Evolutionary conservation across 352 stramenopile species (phyloP).

Genomic region (Phytophthora constricta): DNA sequence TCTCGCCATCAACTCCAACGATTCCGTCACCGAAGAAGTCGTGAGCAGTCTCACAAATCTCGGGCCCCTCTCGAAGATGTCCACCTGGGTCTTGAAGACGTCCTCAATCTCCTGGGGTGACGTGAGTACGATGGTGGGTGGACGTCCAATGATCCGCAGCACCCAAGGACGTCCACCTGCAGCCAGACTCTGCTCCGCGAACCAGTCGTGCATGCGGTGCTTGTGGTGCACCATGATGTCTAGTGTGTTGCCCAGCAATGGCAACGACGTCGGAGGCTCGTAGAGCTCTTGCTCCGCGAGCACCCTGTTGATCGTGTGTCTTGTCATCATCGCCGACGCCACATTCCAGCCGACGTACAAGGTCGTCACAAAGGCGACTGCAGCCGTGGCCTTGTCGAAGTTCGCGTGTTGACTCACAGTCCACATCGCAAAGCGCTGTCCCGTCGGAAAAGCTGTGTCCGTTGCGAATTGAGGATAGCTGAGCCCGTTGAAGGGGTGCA

Average conservation of each 20-base stretch:
- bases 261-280: slow-evolving; percentile 28
- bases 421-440: slow-evolving; percentile 10
- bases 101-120: slow-evolving; percentile 30
- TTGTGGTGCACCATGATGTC: slow-evolving; percentile 36
- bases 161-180: slow-evolving; percentile 45
- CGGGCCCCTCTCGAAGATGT: slow-evolving; percentile 52
- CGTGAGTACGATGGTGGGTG: slow-evolving; percentile 30
- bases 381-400: slow-evolving; percentile 12
- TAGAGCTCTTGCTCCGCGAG: slow-evolving; percentile 23
- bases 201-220: slow-evolving; percentile 60
- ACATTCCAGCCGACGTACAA: slow-evolving; percentile 23
- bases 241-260: slow-evolving; percentile 40
- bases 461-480: slow-evolving; percentile 5
- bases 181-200: slow-evolving; percentile 48
- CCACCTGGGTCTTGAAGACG: slow-evolving; percentile 47
- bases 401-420: slow-evolving; percentile 10
- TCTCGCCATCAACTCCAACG: slow-evolving; percentile 50
- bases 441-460: slow-evolving; percentile 7
- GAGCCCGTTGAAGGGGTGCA: not conserved
- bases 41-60: slow-evolving; percentile 26
- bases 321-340: slow-evolving; percentile 8
- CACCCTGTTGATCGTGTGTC: slow-evolving; percentile 11
- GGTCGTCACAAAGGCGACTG: slow-evolving; percentile 12
- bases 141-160: slow-evolving; percentile 39
- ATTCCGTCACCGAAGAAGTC: slow-evolving; percentile 64